These are phyloP conservation scores for Lipomyces mesembrius DNA, from an alignment of 805 yeast species.

Conservation along the genomic window DNA sequence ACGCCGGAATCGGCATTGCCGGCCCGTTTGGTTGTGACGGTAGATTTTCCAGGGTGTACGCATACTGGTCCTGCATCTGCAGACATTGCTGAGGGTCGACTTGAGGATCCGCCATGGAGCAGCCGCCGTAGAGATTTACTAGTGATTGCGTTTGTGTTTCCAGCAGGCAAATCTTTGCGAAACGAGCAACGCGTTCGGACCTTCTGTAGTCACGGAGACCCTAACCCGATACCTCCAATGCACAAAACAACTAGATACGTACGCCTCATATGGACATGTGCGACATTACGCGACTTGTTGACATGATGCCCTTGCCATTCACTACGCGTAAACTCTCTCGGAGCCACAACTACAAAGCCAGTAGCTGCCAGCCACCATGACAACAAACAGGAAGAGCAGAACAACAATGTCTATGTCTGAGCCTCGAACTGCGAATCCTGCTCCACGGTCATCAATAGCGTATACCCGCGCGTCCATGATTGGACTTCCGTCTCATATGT, in stretches of 20 bases:
- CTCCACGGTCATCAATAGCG: conserved; percentile 24
- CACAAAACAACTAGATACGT: no score
- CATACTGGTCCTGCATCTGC: conserved; percentile 1
- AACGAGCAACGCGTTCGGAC: neutral
- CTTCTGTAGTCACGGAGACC: neutral
- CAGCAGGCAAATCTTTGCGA: neutral
- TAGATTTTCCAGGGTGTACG: neutral
- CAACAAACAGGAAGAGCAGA: neutral
- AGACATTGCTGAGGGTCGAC: neutral
- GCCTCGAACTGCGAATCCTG: neutral
- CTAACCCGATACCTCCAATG: neutral
- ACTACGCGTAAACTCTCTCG: no score
- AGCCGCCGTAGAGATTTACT: neutral
- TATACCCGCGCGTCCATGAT: conserved; percentile 16
- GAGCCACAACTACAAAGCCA: neutral
- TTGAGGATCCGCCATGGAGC: neutral
- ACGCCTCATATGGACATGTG: no score
- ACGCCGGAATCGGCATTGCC: conserved; percentile 9
- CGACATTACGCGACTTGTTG: neutral
- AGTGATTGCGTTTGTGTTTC: neutral
- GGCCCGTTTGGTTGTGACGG: neutral
- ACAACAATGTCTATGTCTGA: neutral
- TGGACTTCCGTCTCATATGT: neutral
- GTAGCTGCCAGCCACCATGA: neutral
- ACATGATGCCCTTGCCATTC: no score